Conservation (phyloP, 2,329 filamentous ascomycete genomes). For the Tolypocladium nubicola region DNA sequence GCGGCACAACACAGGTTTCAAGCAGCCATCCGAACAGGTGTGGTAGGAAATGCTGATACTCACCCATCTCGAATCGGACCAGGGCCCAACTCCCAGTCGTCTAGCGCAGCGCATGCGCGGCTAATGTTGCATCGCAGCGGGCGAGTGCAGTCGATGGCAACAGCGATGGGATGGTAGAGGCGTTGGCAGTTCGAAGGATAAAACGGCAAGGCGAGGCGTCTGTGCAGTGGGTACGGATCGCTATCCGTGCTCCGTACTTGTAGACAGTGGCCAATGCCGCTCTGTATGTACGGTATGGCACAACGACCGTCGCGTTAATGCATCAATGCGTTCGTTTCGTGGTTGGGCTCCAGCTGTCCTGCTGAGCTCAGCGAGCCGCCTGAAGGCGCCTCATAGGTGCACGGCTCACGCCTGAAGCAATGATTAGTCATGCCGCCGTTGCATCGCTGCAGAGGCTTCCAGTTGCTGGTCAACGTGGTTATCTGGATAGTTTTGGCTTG, state of each 20-base stretch:
- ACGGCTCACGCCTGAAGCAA: not conserved
- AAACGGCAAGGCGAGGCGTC: not conserved
- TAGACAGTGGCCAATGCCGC: too few relatives aligned
- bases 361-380: not conserved
- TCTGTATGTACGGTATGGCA: too few relatives aligned
- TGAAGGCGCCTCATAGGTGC: too few relatives aligned
- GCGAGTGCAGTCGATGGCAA: not conserved
- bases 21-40: not conserved
- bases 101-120: slow-evolving; percentile 9
- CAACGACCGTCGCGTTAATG: not conserved
- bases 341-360: not conserved
- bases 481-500: too few relatives aligned
- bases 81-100: slow-evolving; percentile 10
- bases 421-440: not conserved
- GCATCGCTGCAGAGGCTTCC: too few relatives aligned
- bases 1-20: not conserved
- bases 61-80: slow-evolving; percentile 16
- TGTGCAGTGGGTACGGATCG: not conserved
- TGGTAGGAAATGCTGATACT: slow-evolving; percentile 4
- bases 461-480: too few relatives aligned
- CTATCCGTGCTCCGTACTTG: not conserved
- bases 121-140: slow-evolving; percentile 5
- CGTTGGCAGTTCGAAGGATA: not conserved
- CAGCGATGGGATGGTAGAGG: not conserved
- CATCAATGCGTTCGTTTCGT: not conserved